A percentile compares a stretch with the other conserved stretches of the same genome.
These are phyloP conservation scores for Myxozyma lipomycoides DNA, from an alignment of 805 yeast genomes.

Conservation along the genomic window DNA sequence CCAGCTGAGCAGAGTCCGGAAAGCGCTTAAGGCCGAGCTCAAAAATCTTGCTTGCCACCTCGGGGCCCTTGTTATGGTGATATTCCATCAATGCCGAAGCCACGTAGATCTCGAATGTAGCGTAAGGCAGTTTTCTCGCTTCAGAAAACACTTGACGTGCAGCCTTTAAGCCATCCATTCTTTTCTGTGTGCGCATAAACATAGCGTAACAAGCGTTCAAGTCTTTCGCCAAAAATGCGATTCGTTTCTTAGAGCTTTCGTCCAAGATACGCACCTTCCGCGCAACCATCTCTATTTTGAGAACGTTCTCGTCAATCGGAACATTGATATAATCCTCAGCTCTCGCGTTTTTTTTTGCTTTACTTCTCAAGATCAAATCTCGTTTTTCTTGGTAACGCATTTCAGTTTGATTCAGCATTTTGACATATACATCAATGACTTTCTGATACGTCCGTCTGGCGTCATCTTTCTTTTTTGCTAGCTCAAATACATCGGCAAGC, in stretches of 20 bases:
- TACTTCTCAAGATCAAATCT: conserved; percentile 18
- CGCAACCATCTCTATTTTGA: conserved; percentile 20
- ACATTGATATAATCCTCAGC: conserved; percentile 4
- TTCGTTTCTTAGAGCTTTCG: conserved; percentile 12
- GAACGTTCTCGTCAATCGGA: conserved; percentile 8
- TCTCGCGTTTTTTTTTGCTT: neutral
- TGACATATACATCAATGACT: conserved; percentile 48
- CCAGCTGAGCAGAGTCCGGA: conserved; percentile 55
- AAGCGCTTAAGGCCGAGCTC: conserved; percentile 69
- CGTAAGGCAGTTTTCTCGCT: conserved; percentile 57
- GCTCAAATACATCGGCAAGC: conserved; percentile 67
- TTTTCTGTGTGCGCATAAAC: conserved; percentile 66
- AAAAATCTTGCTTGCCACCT: conserved; percentile 70
- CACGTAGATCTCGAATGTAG: conserved; percentile 72
- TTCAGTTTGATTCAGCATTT: conserved; percentile 37
- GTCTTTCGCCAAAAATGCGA: conserved; percentile 36
- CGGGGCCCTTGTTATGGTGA: conserved; percentile 50
- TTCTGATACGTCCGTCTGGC: conserved; percentile 50
- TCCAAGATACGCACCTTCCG: conserved; percentile 4
- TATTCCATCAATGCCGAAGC: conserved; percentile 82
- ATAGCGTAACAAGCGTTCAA: conserved; percentile 66
- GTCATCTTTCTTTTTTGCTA: conserved; percentile 47
- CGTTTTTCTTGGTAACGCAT: conserved; percentile 26
- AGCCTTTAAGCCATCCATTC: conserved; percentile 61
- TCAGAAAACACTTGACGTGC: conserved; percentile 69